Base-by-base conservation (phyloP, 2,329 filamentous ascomycete genomes). In the Coniochaeta hoffmannii region DNA sequence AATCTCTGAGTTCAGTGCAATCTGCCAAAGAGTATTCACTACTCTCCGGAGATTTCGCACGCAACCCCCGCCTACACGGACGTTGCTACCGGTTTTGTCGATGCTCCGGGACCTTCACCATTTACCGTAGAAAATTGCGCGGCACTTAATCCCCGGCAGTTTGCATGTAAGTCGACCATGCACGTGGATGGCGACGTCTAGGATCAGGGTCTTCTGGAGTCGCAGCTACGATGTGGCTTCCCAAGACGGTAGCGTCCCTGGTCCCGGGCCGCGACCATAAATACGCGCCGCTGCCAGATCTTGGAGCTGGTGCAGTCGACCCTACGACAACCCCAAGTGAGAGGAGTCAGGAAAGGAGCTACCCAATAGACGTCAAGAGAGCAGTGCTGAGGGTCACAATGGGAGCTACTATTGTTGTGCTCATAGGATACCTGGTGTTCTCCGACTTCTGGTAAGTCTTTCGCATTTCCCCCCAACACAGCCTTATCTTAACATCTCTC, bases 401-500 rank as follows among this genome's bases (percentile, higher is more conserved):
- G 50, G 55, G 57, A 11, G 57, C 55, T 53, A 58, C 64, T 57
- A 56, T 54, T 49, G 53, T 63, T 14, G 55, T 59, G n/a, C 15
- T 64, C 7, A 12, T 65, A 2, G 32, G 61, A 15, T 64, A 63
- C 17, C 58, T 65, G 32, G 61, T 58, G n/a, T 44, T 63, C 9
- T 58, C 57, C 15, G 41, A 19, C 1, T 64, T 64, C 34, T 35
- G 61, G 66, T 67, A 51, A 56, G 65, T 65, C 12, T 32, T 22
- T 3, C 15, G 8, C n/a, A 10, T 15, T 9, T 38, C n/a, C 17
- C 32, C 11, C 30, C 1, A 36, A 26, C 9, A 26, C 59, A 56
- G 49, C 59, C 41, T 34, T 1, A 4, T 4, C 17, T 8, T 38
- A 35, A 50, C 59, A 51, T 4, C 2, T 12, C 54, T 31, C 11